Conservation (phyloP, 148 eudicot species). For the Polygonum maritimum region DNA sequence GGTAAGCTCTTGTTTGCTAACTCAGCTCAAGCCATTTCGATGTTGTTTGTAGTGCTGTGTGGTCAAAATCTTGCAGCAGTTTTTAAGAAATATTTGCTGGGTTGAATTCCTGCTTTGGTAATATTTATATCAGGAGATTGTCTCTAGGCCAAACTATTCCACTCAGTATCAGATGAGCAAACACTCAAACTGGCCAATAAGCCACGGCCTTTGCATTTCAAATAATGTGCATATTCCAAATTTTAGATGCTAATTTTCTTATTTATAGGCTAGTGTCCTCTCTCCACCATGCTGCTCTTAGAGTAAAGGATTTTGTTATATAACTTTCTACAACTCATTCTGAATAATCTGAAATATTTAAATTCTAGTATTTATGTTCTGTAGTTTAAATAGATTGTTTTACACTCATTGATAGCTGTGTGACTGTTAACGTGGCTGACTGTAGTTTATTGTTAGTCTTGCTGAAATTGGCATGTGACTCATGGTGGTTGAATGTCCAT, state of each 20-base stretch:
- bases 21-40: background rate
- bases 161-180: background rate
- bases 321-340: too few species aligned
- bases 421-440: background rate
- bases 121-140: background rate
- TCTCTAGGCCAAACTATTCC: background rate
- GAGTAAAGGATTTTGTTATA: background rate
- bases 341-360: background rate
- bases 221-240: background rate
- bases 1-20: constrained; percentile 28
- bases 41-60: background rate
- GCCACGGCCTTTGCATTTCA: background rate
- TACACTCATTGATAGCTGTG: background rate
- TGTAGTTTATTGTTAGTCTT: background rate
- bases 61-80: background rate
- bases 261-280: background rate
- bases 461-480: background rate
- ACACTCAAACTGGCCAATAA: background rate
- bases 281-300: background rate
- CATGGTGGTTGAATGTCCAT: background rate
- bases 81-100: background rate
- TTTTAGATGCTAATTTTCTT: background rate
- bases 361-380: background rate
- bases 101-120: background rate
- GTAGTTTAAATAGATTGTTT: background rate